These are phyloP conservation scores for Exophiala spinifera DNA, from an alignment of 2,329 filamentous ascomycete species.

Conservation along the genomic window DNA sequence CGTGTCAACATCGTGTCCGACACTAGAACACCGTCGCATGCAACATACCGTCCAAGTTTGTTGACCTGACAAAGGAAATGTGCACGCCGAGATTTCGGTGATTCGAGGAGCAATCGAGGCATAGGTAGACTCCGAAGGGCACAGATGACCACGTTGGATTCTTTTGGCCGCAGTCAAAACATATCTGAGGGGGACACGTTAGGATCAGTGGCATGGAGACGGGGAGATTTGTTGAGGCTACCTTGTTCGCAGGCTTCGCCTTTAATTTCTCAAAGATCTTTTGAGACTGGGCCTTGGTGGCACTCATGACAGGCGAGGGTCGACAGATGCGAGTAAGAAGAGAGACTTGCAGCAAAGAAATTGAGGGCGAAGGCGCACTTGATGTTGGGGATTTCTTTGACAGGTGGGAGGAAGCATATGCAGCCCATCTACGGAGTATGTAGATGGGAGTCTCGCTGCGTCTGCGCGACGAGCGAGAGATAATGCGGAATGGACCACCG, in stretches of 20 bases:
- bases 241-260: constrained; percentile 91
- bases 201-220: constrained; percentile 15
- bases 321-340: neutral
- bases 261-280: constrained; percentile 98
- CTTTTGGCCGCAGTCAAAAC: constrained; percentile 97
- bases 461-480: neutral
- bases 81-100: constrained; percentile 97
- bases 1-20: constrained; percentile 26
- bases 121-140: constrained; percentile 95
- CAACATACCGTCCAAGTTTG: constrained; percentile 87
- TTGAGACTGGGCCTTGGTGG: constrained; percentile 90
- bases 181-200: constrained; percentile 60
- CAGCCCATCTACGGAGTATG: neutral
- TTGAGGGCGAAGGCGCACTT: neutral
- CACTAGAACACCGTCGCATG: constrained; percentile 42
- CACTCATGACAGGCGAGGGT: constrained; percentile 52
- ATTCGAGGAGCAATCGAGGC: constrained; percentile 94
- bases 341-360: neutral
- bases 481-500: neutral
- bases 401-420: constrained; percentile 1
- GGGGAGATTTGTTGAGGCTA: constrained; percentile 39
- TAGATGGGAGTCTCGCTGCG: too few species aligned
- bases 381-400: neutral
- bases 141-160: constrained; percentile 99
- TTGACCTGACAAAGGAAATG: constrained; percentile 98